These are phyloP conservation scores for Alternaria sp. DNA, from an alignment of 2,329 filamentous ascomycete species.

Conservation along the genomic window DNA sequence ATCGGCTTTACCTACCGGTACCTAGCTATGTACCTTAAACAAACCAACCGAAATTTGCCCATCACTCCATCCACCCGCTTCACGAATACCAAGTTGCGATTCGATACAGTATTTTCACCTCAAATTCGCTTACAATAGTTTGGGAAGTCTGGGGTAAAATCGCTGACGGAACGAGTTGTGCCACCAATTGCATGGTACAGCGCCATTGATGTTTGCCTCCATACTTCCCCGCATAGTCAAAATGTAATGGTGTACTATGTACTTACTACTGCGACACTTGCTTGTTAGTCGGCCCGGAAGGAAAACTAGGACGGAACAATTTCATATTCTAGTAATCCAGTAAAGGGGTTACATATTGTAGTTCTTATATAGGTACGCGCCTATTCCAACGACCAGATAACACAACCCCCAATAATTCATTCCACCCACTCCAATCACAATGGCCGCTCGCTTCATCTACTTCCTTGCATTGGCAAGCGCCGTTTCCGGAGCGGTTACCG, in stretches of 20 bases:
- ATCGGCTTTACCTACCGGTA: neutral
- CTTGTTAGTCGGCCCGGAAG: neutral
- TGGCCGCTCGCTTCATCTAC: neutral
- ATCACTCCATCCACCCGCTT: neutral
- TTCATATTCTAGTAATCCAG: neutral
- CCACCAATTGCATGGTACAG: slow-evolving; percentile 20
- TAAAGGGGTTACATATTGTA: neutral
- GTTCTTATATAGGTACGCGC: slow-evolving; percentile 10
- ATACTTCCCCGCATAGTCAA: slow-evolving; percentile 16
- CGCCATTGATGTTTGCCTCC: neutral
- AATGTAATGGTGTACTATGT: neutral
- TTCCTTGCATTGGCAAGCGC: neutral
- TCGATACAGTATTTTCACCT: slow-evolving; percentile 2
- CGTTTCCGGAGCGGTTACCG: slow-evolving; percentile 1
- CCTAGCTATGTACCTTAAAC: neutral
- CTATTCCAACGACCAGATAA: neutral
- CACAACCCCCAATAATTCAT: neutral
- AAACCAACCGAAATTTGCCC: neutral
- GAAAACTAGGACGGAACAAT: slow-evolving; percentile 15
- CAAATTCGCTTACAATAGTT: slow-evolving; percentile 13
- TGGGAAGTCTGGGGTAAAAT: slow-evolving; percentile 2
- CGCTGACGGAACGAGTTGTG: slow-evolving; percentile 12
- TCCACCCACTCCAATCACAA: neutral
- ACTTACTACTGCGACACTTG: neutral
- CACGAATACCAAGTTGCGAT: neutral